Evolutionary conservation across 305 asterid genomes (phyloP).

Genomic region (Fraxinus angustifolia): DNA sequence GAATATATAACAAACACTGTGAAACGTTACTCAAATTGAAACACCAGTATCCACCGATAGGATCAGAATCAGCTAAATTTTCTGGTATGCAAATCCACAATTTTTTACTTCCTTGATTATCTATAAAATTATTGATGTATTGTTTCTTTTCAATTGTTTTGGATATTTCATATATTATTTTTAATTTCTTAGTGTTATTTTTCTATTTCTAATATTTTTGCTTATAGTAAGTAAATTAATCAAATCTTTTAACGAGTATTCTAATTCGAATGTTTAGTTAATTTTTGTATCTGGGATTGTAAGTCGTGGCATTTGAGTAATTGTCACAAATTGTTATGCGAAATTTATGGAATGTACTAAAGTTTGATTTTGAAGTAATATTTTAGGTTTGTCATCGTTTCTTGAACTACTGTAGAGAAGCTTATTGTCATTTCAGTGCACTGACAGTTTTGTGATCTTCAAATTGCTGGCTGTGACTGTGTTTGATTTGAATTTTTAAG

Average conservation of each 20-base stretch:
- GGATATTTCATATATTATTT: neutral
- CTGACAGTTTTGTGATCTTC: neutral
- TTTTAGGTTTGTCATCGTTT: slow-evolving; percentile 3
- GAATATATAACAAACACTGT: neutral
- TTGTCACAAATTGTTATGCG: neutral
- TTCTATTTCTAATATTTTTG: neutral
- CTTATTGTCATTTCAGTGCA: neutral
- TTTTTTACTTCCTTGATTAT: neutral
- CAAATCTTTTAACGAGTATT: neutral
- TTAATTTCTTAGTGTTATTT: neutral
- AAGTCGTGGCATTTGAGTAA: neutral
- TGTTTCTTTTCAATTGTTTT: neutral
- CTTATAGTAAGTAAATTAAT: neutral
- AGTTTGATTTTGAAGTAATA: slow-evolving; percentile 6
- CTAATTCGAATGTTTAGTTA: slow-evolving; percentile 1
- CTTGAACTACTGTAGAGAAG: slow-evolving; percentile 9
- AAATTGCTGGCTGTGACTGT: neutral
- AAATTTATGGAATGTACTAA: neutral
- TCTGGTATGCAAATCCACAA: neutral
- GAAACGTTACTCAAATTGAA: neutral
- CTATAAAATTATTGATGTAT: neutral
- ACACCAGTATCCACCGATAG: neutral
- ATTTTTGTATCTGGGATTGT: neutral
- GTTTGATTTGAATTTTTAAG: neutral
- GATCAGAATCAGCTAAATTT: neutral